Evolutionary conservation across 805 yeast genomes (phyloP), one percentile per base, ranked within the genome.

Genomic region (Brettanomyces bruxellensis): DNA sequence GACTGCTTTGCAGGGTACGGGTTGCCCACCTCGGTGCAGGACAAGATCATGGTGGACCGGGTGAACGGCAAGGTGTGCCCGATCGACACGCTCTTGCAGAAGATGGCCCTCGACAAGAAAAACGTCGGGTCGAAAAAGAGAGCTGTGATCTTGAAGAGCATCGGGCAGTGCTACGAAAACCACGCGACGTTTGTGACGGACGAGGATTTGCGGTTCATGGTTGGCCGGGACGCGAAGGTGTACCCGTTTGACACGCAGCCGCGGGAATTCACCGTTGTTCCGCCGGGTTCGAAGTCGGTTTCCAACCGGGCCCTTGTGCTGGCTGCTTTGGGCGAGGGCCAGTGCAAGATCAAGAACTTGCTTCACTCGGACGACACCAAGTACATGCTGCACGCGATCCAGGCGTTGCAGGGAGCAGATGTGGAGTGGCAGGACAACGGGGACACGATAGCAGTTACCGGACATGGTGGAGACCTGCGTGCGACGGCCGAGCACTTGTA

Each of bases 281-380:
- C 99, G 14, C 99, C 99, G 4, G 99, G 99, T 2, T 91, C 98
- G 1, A 93, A 93, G 63, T 91, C 98, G 3, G 91, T 93, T 49
- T 90, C 98, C 6, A 93, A 93, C 62, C 80, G 99, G 63, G 99
- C 97, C 5, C 72, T 93, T 49, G 79, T 93, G 13, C 71, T 93
- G 52, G 98, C 99, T 40, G 95, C 98, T 22, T 75, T 93, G 50
- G 95, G 96, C 49, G 67, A 74, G 45, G 98, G 98, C 40, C 76
- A 81, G 25, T 89, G 95, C 60, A 78, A 76, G 55, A 79, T 93
- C 54, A 82, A 81, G 51, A 93, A 93, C 66, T 70, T 93, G 58
- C 75, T 93, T 45, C 97, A 93, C 61, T 91, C 98, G 3, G 99
- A 91, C 60, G 99, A 93, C 61, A 93, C 98, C 9, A 88, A 85